Evolutionary conservation across 192 early-diverging fungal species (phyloP), one percentile per base, ranked within the genome.

Genomic region (Coemansia javaensis): DNA sequence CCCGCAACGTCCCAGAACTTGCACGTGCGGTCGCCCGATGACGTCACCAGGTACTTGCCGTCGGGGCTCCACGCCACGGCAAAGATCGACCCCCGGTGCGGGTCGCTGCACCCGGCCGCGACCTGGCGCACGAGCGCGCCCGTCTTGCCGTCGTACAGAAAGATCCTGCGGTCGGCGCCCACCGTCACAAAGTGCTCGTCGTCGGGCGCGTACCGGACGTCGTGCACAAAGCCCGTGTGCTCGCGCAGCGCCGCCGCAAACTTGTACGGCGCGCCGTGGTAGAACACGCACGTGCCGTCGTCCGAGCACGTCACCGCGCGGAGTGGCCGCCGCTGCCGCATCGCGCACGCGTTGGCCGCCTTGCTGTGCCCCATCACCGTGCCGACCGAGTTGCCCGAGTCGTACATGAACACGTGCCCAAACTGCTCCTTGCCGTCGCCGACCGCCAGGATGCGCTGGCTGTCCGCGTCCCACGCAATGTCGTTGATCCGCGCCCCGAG

Each of bases 401-500:
- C 95, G 50, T 85, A 90, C 35, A 87, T 64, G 68, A 97, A 94
- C 0, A 93, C 89, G 43, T 90, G 90, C 5, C 87, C 94, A 52
- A 86, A 93, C 78, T 71, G 75, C 55, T 90, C 90, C 63, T 83
- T 90, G 42, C 96, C 96, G 38, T 93, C 89, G 39, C 96, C 96
- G 4, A 94, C 96, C 17, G 88, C 96, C 64, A 98, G 85, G n/a
- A 98, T 67, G 20, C 96, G 82, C 76, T 98, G 90, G 77, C 87
- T 91, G 50, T 98, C 96, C 39, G 75, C 75, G 78, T 96, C 93
- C 96, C 96, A 98, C 6, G 85, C 83, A 38, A 98, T 56, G 59
- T 98, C 96, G 54, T 78, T 87, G 43, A 98, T 78, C 44, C 76
- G 80, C 9, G 87, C 93, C n/a, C 68, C 51, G 55, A 89, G 78